Evolutionary conservation across 345 rosid genomes (phyloP).

Genomic region (Kandelia obovata): DNA sequence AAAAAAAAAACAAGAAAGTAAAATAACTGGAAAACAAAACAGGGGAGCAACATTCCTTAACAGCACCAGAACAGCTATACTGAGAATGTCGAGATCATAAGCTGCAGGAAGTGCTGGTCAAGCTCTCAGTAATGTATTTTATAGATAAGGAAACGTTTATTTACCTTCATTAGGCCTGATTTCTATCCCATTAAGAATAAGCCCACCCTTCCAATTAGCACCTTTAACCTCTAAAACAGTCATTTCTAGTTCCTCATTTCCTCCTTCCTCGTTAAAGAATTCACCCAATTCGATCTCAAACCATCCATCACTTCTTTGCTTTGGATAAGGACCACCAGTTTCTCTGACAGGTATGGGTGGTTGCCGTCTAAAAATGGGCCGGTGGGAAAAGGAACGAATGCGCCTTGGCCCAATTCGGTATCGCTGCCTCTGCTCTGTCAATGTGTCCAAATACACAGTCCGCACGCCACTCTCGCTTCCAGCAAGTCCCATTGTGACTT

Average conservation of each 20-base stretch:
- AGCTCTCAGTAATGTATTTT: neutral
- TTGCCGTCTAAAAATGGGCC: neutral
- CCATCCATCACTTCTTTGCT: constrained; percentile 35
- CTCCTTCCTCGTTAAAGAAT: constrained; percentile 19
- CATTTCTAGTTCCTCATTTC: constrained; percentile 20
- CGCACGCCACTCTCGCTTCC: neutral
- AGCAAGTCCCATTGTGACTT: constrained; percentile 18
- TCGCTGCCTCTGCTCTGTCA: constrained; percentile 3
- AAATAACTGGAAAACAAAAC: too few relatives aligned
- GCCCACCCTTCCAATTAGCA: constrained; percentile 15
- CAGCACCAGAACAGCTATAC: too few relatives aligned
- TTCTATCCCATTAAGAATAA: constrained; percentile 39
- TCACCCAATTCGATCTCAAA: constrained; percentile 30
- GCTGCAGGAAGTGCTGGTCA: neutral
- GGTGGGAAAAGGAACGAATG: neutral
- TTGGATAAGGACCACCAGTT: neutral
- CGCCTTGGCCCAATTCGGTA: neutral
- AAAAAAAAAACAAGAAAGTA: too few relatives aligned
- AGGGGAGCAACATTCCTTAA: too few relatives aligned
- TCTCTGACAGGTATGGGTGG: neutral
- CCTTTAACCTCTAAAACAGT: constrained; percentile 17
- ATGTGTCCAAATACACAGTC: constrained; percentile 12
- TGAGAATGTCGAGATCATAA: too few relatives aligned
- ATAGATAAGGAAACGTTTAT: neutral
- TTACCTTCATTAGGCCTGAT: constrained; percentile 29